phyloP scores from a whole-genome alignment of 2,329 filamentous ascomycete species.

The Kalaharituber pfeilii region DNA sequence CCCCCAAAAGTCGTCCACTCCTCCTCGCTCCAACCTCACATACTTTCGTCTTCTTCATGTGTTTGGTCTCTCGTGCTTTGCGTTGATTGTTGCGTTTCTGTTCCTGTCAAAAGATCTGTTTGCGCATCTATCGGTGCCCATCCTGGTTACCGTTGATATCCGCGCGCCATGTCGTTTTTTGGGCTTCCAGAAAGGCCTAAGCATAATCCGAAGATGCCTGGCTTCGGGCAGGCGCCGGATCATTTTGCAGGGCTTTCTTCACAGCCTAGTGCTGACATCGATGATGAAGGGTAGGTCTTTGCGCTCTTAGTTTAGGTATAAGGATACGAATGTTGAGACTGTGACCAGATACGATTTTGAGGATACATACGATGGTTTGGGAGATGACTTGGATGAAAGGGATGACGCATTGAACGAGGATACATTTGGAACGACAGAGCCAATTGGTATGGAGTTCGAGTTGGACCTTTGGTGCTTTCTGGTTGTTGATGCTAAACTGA shows the following conservation, averaged over 20 bases:
- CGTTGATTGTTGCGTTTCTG: too few relatives aligned
- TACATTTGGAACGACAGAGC: slow-evolving; percentile 53
- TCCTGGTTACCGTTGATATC: background rate
- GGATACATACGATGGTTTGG: slow-evolving; percentile 90
- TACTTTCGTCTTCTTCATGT: too few relatives aligned
- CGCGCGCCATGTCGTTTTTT: slow-evolving; percentile 65
- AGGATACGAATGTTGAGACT: slow-evolving; percentile 25
- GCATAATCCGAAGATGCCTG: slow-evolving; percentile 41
- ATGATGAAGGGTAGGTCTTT: slow-evolving; percentile 29
- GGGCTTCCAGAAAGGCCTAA: slow-evolving; percentile 50
- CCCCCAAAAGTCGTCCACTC: too few relatives aligned
- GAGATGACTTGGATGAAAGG: slow-evolving; percentile 75
- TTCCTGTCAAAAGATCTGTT: too few relatives aligned
- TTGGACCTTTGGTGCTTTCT: slow-evolving; percentile 31
- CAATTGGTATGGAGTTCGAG: slow-evolving; percentile 25
- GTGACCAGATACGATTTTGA: slow-evolving; percentile 67
- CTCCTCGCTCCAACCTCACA: too few relatives aligned
- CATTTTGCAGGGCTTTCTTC: slow-evolving; percentile 70
- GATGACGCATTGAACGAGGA: slow-evolving; percentile 95
- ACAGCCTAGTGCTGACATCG: slow-evolving; percentile 44
- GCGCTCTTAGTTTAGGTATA: background rate
- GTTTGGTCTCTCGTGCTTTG: too few relatives aligned
- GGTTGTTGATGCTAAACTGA: slow-evolving; percentile 29
- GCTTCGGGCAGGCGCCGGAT: slow-evolving; percentile 69
- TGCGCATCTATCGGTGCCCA: too few relatives aligned